Percentiles rank a stretch among this genome's conserved stretches.
phyloP scores from a whole-genome alignment of 2,329 filamentous ascomycete species.

The Pseudogymnoascus sp. region DNA sequence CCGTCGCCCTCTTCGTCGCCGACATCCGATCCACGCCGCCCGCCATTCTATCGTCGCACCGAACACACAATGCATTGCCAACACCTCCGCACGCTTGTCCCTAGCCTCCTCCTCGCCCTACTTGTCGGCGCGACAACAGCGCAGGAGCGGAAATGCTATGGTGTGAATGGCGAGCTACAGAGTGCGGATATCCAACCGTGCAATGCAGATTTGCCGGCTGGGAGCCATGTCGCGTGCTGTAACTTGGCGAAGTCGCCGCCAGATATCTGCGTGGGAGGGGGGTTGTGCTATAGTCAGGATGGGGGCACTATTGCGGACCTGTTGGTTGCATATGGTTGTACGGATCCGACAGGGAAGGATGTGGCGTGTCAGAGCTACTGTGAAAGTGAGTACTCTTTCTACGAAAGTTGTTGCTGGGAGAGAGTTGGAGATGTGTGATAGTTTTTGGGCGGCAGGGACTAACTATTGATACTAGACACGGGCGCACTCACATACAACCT shows the following conservation, averaged over 20 bases:
- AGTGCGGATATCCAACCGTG: neutral
- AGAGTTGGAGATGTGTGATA: no score
- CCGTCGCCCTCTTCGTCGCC: neutral
- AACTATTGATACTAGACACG: neutral
- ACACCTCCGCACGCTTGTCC: neutral
- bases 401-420: neutral
- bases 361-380: neutral
- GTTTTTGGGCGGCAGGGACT: neutral
- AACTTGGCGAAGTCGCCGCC: neutral
- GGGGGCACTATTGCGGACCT: neutral
- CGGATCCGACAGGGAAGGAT: neutral
- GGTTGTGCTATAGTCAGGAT: neutral
- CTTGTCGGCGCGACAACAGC: neutral
- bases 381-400: neutral
- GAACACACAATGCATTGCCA: neutral
- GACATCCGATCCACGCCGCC: neutral
- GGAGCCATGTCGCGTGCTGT: neutral
- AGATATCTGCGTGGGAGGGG: neutral
- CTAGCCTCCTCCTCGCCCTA: neutral
- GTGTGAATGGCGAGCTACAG: neutral
- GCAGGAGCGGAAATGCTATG: neutral
- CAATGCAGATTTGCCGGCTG: neutral
- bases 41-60: neutral
- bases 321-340: neutral
- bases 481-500: neutral